These are phyloP conservation scores for Tulasnella sp. DNA, from an alignment of 768 basidiomycete genomes.

Conservation along the genomic window DNA sequence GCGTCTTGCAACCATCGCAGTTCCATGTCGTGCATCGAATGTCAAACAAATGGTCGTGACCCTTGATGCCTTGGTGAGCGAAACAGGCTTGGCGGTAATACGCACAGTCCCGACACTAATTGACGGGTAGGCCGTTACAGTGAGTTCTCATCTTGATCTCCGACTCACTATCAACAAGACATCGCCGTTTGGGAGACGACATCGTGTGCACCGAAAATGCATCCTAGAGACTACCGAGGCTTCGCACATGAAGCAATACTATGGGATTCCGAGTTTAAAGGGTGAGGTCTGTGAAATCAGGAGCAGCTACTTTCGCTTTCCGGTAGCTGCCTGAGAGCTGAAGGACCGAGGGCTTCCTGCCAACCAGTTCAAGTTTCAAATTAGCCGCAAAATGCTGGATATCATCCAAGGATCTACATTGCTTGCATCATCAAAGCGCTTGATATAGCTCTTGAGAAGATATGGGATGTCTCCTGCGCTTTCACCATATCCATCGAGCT, in stretches of 20 bases:
- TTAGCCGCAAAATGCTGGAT: background rate
- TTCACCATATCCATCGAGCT: background rate
- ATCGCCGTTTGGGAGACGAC: background rate
- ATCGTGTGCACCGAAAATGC: background rate
- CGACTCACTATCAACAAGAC: background rate
- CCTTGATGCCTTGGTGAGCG: background rate
- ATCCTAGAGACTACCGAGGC: background rate
- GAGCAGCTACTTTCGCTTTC: background rate
- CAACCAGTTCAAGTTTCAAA: background rate
- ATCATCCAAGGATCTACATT: background rate
- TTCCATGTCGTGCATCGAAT: background rate
- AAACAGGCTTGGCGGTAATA: background rate
- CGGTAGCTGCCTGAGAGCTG: background rate
- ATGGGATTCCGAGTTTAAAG: background rate
- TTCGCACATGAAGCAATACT: background rate
- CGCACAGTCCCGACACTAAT: background rate
- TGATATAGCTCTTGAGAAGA: background rate
- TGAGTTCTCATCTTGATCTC: background rate
- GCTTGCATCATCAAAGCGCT: background rate
- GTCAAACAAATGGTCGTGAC: background rate
- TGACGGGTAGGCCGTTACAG: background rate
- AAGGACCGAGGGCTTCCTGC: background rate
- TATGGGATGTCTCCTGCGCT: background rate
- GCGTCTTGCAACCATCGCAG: background rate
- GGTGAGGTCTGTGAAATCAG: background rate